Conservation (phyloP, 179 eudicot species). For the Amaranthus tricolor region DNA sequence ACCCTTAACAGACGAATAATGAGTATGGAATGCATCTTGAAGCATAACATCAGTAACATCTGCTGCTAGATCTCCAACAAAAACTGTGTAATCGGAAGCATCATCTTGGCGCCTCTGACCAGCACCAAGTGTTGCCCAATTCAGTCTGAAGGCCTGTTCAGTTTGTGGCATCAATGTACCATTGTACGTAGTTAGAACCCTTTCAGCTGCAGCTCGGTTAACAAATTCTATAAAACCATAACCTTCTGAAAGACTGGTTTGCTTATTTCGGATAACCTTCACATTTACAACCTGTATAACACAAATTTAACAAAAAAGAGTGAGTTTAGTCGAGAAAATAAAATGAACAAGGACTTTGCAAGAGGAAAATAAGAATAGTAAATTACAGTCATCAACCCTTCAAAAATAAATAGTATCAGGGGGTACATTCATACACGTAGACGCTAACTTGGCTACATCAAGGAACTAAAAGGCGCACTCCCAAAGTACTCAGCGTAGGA, state of each 20-base stretch:
- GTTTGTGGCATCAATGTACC: constrained; percentile 83
- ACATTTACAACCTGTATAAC: constrained; percentile 50
- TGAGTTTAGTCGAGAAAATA: not conserved
- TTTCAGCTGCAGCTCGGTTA: constrained; percentile 78
- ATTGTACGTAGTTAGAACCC: constrained; percentile 54
- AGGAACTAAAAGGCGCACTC: too few relatives aligned
- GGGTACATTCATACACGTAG: not conserved
- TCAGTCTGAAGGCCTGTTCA: constrained; percentile 72
- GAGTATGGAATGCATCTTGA: constrained; percentile 65
- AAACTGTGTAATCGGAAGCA: constrained; percentile 66
- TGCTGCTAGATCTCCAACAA: constrained; percentile 87
- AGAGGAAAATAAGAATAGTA: not conserved
- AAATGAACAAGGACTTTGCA: not conserved
- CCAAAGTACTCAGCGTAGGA: too few relatives aligned
- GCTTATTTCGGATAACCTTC: constrained; percentile 86
- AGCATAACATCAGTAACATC: constrained; percentile 75
- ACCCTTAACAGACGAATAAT: constrained; percentile 75
- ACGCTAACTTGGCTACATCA: not conserved
- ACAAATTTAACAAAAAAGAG: not conserved
- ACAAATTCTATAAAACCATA: constrained; percentile 80
- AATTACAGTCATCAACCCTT: not conserved
- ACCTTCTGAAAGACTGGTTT: constrained; percentile 75
- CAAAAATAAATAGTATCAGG: not conserved
- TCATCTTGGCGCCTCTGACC: constrained; percentile 73
- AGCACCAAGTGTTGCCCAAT: constrained; percentile 83